Evolutionary conservation across 768 basidiomycete species (phyloP).

Genomic region (Arthromyces matolae): DNA sequence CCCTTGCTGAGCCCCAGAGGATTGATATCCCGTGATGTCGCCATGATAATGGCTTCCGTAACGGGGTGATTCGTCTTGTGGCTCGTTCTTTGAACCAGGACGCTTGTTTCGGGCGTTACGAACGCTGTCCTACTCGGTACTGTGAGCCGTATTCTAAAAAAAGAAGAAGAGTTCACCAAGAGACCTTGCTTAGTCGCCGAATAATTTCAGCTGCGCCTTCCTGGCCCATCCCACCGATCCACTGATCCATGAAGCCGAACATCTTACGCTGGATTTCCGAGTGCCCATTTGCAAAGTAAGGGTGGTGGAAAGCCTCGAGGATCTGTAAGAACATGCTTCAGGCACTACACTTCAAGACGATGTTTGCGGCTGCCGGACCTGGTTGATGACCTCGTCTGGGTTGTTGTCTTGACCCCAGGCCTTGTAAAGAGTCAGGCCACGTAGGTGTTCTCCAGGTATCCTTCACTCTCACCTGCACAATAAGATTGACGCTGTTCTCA

Average conservation of each 20-base stretch:
- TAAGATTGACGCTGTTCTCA: constrained; percentile 53
- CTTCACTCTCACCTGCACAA: constrained; percentile 44
- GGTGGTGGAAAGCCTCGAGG: constrained; percentile 67
- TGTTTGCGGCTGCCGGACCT: constrained; percentile 26
- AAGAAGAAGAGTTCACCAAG: too few relatives aligned
- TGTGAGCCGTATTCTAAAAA: too few relatives aligned
- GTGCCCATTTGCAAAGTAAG: constrained; percentile 53
- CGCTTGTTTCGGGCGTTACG: constrained; percentile 55
- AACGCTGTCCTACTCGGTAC: constrained; percentile 60
- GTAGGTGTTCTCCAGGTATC: background rate
- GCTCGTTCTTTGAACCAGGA: constrained; percentile 42
- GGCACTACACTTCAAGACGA: background rate
- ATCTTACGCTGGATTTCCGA: constrained; percentile 57
- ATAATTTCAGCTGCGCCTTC: constrained; percentile 44
- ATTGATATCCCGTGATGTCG: constrained; percentile 7
- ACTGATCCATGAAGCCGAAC: constrained; percentile 52
- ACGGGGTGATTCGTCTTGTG: constrained; percentile 31
- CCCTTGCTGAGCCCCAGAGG: constrained; percentile 12
- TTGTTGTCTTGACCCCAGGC: constrained; percentile 49
- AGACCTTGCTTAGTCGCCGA: constrained; percentile 49
- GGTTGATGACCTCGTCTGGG: constrained; percentile 41
- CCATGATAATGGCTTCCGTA: constrained; percentile 13
- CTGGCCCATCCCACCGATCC: constrained; percentile 45
- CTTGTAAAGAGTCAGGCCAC: constrained; percentile 16
- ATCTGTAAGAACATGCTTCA: constrained; percentile 31